Conservation (phyloP, 495 filamentous ascomycete genomes). For the Lineolata rhizophorae region DNA sequence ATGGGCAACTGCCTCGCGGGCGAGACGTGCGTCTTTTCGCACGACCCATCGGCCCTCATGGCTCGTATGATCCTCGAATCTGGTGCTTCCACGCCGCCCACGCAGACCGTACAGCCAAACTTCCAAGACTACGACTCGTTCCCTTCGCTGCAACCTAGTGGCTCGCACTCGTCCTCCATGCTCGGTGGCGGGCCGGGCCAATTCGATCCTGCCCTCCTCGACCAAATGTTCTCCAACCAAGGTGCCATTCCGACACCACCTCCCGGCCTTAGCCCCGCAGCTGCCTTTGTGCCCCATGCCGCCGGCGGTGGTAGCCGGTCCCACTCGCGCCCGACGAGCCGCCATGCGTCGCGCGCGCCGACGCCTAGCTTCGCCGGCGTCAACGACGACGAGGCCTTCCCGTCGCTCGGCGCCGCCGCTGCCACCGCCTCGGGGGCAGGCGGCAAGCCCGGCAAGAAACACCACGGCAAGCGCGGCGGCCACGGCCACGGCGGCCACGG, state of each 20-base stretch:
- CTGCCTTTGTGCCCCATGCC: conserved; percentile 11
- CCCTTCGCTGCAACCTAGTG: conserved; percentile 46
- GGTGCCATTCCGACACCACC: conserved; percentile 27
- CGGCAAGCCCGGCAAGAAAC: conserved; percentile 72
- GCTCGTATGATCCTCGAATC: conserved; percentile 20
- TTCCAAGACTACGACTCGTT: conserved; percentile 87
- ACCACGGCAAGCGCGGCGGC: conserved; percentile 70
- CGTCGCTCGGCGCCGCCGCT: conserved; percentile 64
- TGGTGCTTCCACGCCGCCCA: conserved; percentile 27
- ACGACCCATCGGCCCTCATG: conserved; percentile 51
- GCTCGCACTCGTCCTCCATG: conserved; percentile 10
- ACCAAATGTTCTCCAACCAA: conserved; percentile 9
- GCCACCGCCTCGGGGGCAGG: too few species aligned
- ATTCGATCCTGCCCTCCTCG: conserved; percentile 18
- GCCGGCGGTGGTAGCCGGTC: neutral
- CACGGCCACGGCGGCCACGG: conserved; percentile 34
- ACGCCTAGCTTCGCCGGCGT: conserved; percentile 52
- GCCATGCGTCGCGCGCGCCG: conserved; percentile 50
- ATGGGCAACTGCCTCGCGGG: conserved; percentile 92
- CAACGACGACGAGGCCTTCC: conserved; percentile 92
- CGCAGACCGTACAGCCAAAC: conserved; percentile 30
- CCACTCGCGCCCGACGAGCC: conserved; percentile 62
- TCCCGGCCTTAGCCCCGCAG: conserved; percentile 31
- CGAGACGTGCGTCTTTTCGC: conserved; percentile 88
- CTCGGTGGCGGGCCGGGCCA: neutral